Conservation (phyloP, 164 flowering plant genomes). For the Nymphaea colorata region DNA sequence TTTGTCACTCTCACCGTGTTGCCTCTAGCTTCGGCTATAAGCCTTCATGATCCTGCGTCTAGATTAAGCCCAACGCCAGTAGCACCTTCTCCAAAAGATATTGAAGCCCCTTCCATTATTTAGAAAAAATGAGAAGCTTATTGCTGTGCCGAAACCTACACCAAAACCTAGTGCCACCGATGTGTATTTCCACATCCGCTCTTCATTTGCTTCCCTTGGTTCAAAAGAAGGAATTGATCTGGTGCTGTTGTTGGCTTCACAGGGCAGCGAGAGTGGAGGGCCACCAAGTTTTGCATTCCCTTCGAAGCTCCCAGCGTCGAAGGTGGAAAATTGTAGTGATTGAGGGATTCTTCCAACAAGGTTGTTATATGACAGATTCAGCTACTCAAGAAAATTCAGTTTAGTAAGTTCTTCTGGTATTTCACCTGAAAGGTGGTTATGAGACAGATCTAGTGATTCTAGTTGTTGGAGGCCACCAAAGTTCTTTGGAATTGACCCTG, state of each 20-base stretch:
- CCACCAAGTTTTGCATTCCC: conserved; percentile 5
- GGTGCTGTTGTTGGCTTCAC: background rate
- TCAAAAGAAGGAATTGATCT: too few relatives aligned
- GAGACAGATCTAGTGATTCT: conserved; percentile 8
- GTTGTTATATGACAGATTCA: conserved; percentile 5
- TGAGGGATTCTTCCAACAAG: conserved; percentile 3
- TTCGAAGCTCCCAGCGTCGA: background rate
- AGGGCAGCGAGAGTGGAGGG: background rate
- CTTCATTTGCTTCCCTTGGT: background rate
- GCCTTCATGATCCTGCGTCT: too few relatives aligned
- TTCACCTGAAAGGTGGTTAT: background rate
- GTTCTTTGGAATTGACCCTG: conserved; percentile 2
- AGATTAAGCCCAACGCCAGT: too few relatives aligned
- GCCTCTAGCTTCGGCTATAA: too few relatives aligned
- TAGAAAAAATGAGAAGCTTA: too few relatives aligned
- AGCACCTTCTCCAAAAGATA: too few relatives aligned
- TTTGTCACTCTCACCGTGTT: too few relatives aligned
- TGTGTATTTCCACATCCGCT: background rate
- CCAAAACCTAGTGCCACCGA: background rate
- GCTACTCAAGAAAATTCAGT: background rate
- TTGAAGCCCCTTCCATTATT: too few relatives aligned
- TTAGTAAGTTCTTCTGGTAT: conserved; percentile 1
- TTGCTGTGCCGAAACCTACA: background rate
- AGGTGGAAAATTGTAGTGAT: background rate
- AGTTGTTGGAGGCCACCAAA: background rate